A percentile compares a stretch with the other conserved stretches of the same genome.
Conservation (phyloP, 2,329 filamentous ascomycete species). For the Hypoxylon sp. region DNA sequence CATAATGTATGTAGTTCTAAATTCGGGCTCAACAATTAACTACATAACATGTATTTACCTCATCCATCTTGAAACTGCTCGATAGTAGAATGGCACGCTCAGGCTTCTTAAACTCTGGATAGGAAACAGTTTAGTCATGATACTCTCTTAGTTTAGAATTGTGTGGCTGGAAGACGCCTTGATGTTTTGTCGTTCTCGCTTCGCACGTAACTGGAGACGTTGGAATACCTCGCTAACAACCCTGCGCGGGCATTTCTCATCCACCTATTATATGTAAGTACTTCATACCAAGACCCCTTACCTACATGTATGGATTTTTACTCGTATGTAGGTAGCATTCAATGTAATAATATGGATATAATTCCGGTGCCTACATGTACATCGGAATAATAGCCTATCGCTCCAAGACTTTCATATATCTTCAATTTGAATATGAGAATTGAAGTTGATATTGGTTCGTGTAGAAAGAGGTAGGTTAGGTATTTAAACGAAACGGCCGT, state of each 20-base stretch:
- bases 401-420: conserved; percentile 3
- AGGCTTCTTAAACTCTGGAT: conserved; percentile 6
- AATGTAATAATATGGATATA: not conserved
- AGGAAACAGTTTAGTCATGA: conserved; percentile 23
- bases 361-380: conserved; percentile 9
- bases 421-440: conserved; percentile 5
- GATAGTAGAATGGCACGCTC: conserved; percentile 4
- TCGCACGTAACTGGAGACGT: conserved; percentile 8
- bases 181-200: conserved; percentile 14
- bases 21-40: not conserved
- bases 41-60: not conserved
- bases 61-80: not conserved
- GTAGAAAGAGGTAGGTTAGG: not conserved
- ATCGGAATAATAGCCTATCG: not conserved
- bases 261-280: not conserved
- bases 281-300: not conserved
- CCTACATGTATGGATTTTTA: not conserved
- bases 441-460: conserved; percentile 9
- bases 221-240: not conserved
- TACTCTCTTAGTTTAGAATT: conserved; percentile 30
- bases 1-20: not conserved
- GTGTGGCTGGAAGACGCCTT: conserved; percentile 20
- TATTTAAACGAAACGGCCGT: conserved; percentile 39
- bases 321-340: not conserved
- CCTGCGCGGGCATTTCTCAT: not conserved